Evolutionary conservation across 2,329 filamentous ascomycete species (phyloP).

Genomic region (Beauveria sp.): DNA sequence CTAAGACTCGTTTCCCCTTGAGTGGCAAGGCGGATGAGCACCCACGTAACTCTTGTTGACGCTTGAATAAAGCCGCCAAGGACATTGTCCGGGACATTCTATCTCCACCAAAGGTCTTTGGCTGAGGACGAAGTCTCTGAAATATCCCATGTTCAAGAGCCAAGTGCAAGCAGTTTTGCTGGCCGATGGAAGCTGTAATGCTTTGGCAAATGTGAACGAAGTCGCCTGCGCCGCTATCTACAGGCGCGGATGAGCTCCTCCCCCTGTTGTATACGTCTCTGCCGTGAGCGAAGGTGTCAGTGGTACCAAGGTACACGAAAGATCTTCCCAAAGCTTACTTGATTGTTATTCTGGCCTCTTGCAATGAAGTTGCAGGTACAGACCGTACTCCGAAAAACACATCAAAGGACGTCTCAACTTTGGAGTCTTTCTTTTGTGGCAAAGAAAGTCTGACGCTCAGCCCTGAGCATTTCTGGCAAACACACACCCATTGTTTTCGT

Average conservation of each 20-base stretch:
- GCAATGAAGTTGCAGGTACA: slow-evolving; percentile 12
- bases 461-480: background rate
- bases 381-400: slow-evolving; percentile 16
- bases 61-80: background rate
- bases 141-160: background rate
- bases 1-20: slow-evolving; percentile 16
- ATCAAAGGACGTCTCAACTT: slow-evolving; percentile 12
- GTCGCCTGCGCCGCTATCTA: no score
- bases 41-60: background rate
- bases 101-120: background rate
- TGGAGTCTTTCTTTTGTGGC: background rate
- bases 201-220: background rate
- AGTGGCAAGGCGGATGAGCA: slow-evolving; percentile 13
- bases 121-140: background rate
- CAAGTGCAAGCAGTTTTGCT: background rate
- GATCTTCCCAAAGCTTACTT: slow-evolving; percentile 11
- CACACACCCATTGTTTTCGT: background rate
- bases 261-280: background rate
- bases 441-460: background rate
- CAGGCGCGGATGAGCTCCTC: background rate
- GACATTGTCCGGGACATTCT: background rate
- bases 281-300: background rate
- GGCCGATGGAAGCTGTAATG: background rate
- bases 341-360: slow-evolving; percentile 17
- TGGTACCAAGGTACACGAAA: no score